These are phyloP conservation scores for Parasitella parasitica DNA, from an alignment of 371 early-diverging fungal genomes.

Conservation along the genomic window DNA sequence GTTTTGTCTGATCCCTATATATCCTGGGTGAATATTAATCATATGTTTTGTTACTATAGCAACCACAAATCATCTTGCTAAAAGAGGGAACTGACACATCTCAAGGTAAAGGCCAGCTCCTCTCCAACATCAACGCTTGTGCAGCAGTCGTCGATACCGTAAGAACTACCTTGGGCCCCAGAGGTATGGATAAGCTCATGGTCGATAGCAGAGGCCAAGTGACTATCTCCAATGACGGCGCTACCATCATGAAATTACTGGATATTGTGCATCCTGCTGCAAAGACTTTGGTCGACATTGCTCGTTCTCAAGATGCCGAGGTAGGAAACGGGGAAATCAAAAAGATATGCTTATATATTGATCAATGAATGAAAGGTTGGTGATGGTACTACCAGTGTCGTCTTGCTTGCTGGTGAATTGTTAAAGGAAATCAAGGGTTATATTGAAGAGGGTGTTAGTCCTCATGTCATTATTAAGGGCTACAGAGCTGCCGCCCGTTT, in stretches of 20 bases:
- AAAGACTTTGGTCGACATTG: constrained; percentile 97
- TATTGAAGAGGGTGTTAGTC: constrained; percentile 95
- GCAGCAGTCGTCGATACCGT: constrained; percentile 95
- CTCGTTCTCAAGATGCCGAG: constrained; percentile 99
- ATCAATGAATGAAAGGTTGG: constrained; percentile 66
- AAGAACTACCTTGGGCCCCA: constrained; percentile 98
- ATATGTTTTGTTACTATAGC: constrained; percentile 60
- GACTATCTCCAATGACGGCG: constrained; percentile 99
- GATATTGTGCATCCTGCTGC: constrained; percentile 99
- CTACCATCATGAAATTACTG: constrained; percentile 98
- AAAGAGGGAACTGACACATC: constrained; percentile 99
- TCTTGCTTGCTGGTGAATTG: constrained; percentile 96
- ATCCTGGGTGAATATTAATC: not conserved
- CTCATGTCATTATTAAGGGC: constrained; percentile 94
- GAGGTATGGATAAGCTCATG: constrained; percentile 99
- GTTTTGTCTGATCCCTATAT: not conserved
- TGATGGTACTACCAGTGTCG: constrained; percentile 99
- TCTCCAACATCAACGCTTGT: constrained; percentile 98
- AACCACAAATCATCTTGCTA: constrained; percentile 98
- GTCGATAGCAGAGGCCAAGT: constrained; percentile 91
- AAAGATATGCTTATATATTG: not conserved
- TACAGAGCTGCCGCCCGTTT: constrained; percentile 86
- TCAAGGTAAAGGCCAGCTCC: constrained; percentile 97
- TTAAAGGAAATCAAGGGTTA: constrained; percentile 92
- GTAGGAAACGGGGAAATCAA: constrained; percentile 41